A percentile compares a stretch with the other conserved stretches of the same genome.
Evolutionary conservation across 176 grass and related monocot species (phyloP).

Genomic region (Panicum miliaceum): DNA sequence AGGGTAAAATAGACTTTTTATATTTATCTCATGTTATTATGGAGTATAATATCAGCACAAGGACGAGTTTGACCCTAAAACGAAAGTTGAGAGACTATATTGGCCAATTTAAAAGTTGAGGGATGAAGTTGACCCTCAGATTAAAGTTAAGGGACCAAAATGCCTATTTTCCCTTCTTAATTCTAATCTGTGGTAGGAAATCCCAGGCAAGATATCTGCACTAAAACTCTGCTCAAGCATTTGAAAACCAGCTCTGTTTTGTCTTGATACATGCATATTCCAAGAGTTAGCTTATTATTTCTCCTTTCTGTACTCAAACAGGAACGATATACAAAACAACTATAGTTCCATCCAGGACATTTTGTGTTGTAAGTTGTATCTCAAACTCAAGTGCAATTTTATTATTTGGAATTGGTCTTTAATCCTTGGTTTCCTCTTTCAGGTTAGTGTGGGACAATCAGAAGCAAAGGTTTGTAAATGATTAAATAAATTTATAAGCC

Average conservation of each 20-base stretch:
- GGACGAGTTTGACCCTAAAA: too few species aligned
- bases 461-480: conserved; percentile 86
- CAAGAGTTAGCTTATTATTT: conserved; percentile 23
- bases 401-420: conserved; percentile 29
- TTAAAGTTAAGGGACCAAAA: too few species aligned
- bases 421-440: conserved; percentile 34
- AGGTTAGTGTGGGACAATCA: conserved; percentile 96
- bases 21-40: too few species aligned
- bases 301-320: conserved; percentile 50
- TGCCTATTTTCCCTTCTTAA: too few species aligned
- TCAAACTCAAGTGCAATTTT: conserved; percentile 29
- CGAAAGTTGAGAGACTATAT: too few species aligned
- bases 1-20: too few species aligned
- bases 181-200: conserved; percentile 5
- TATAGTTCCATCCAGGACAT: conserved; percentile 95
- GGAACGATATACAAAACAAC: conserved; percentile 95
- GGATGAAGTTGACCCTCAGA: too few species aligned
- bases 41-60: too few species aligned
- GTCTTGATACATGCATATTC: conserved; percentile 16
- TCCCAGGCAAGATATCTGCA: not conserved
- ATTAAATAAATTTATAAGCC: conserved; percentile 25
- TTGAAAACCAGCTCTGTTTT: conserved; percentile 22
- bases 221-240: not conserved
- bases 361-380: conserved; percentile 81
- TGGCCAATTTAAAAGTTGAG: too few species aligned